These are phyloP conservation scores for Glycyrrhiza uralensis DNA, from an alignment of 306 rosid species.

Conservation along the genomic window DNA sequence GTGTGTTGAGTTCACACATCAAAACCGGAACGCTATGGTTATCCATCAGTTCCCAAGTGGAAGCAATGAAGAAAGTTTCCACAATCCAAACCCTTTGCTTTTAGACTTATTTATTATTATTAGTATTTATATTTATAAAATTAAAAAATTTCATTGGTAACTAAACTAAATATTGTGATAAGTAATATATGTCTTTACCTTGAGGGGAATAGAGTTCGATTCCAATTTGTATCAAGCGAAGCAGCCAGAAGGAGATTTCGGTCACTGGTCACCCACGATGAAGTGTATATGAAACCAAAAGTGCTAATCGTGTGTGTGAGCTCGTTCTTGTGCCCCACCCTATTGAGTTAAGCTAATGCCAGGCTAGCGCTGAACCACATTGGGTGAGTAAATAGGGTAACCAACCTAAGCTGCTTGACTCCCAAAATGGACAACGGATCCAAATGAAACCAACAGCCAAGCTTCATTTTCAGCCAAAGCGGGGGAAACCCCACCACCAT, in stretches of 20 bases:
- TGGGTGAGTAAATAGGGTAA: conserved; percentile 42
- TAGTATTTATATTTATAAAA: too few species aligned
- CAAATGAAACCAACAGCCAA: conserved; percentile 47
- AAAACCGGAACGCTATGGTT: neutral
- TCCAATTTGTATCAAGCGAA: neutral
- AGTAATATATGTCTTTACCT: too few species aligned
- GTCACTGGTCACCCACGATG: neutral
- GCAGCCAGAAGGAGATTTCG: neutral
- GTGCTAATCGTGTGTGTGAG: neutral
- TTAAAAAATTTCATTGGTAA: too few species aligned
- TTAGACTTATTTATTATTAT: too few species aligned
- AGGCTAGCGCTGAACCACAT: conserved; percentile 58
- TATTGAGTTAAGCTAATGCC: conserved; percentile 51
- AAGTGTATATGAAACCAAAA: conserved; percentile 30
- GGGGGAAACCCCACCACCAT: conserved; percentile 54
- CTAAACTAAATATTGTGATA: too few species aligned
- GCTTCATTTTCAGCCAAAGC: conserved; percentile 53
- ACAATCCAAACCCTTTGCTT: too few species aligned
- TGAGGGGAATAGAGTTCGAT: too few species aligned
- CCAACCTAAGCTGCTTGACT: conserved; percentile 25
- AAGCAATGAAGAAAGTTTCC: too few species aligned
- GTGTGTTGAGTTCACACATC: neutral
- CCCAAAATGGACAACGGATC: conserved; percentile 32
- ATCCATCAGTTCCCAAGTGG: neutral
- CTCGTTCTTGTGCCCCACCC: conserved; percentile 39